A percentile compares a stretch with the other conserved stretches of the same genome.
phyloP scores from a whole-genome alignment of 2,329 filamentous ascomycete genomes.

The Colletotrichum costaricense region DNA sequence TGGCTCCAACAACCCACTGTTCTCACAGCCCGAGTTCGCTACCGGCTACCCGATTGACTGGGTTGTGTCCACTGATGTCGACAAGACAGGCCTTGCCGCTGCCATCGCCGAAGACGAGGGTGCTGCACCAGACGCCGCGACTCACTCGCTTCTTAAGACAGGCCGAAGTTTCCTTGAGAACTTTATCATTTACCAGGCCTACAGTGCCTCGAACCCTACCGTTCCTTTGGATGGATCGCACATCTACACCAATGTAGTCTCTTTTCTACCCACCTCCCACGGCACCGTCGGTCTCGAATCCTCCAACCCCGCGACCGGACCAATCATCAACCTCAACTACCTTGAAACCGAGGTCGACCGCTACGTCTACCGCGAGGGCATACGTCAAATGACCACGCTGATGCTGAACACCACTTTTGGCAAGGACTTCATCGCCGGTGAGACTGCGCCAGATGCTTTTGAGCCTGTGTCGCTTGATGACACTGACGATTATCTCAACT shows the following conservation, averaged over 20 bases:
- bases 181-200: slow-evolving; percentile 38
- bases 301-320: slow-evolving; percentile 33
- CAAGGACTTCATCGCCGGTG: slow-evolving; percentile 17
- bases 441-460: slow-evolving; percentile 1
- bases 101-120: slow-evolving; percentile 50
- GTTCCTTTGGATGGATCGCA: slow-evolving; percentile 26
- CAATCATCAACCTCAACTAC: slow-evolving; percentile 46
- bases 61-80: slow-evolving; percentile 44
- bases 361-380: slow-evolving; percentile 41
- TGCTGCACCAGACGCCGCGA: slow-evolving; percentile 42
- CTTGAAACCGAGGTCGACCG: slow-evolving; percentile 44
- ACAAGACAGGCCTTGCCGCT: slow-evolving; percentile 41
- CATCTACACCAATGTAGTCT: slow-evolving; percentile 37
- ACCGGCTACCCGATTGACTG: slow-evolving; percentile 51
- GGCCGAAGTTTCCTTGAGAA: slow-evolving; percentile 40
- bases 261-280: slow-evolving; percentile 42
- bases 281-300: slow-evolving; percentile 42
- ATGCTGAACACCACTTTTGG: slow-evolving; percentile 34
- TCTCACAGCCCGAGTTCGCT: slow-evolving; percentile 48
- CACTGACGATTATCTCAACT: slow-evolving; percentile 14
- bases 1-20: slow-evolving; percentile 48
- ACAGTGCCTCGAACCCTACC: slow-evolving; percentile 6
- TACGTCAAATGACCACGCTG: slow-evolving; percentile 40
- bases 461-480: neutral
- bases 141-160: slow-evolving; percentile 47